A percentile compares a stretch with the other conserved stretches of the same genome.
These are phyloP conservation scores for Fusarium humuli DNA, from an alignment of 2,329 filamentous ascomycete species.

Conservation along the genomic window DNA sequence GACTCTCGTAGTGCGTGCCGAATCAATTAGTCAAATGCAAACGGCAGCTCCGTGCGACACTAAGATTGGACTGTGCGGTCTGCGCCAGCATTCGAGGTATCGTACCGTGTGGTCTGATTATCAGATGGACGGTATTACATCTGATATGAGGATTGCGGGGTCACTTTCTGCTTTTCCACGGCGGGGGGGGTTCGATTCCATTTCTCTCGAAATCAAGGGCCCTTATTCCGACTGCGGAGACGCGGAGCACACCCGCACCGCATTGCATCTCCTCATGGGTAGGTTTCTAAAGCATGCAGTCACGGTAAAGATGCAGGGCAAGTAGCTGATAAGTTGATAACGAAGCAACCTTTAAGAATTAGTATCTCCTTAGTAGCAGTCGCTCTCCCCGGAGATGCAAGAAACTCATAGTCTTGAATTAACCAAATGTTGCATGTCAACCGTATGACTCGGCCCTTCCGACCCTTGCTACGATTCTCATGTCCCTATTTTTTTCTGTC, in stretches of 20 bases:
- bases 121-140: slow-evolving; percentile 38
- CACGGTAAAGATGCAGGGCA: not conserved
- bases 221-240: slow-evolving; percentile 47
- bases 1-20: slow-evolving; percentile 23
- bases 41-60: slow-evolving; percentile 21
- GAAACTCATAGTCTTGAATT: slow-evolving; percentile 23
- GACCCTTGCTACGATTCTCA: not conserved
- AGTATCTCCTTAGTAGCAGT: not conserved
- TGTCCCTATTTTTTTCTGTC: not conserved
- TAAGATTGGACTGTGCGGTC: slow-evolving; percentile 34
- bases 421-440: slow-evolving; percentile 36
- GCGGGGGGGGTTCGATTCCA: slow-evolving; percentile 34
- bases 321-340: slow-evolving; percentile 32
- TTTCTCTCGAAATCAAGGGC: slow-evolving; percentile 26
- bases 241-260: slow-evolving; percentile 41
- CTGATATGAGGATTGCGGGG: slow-evolving; percentile 46
- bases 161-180: slow-evolving; percentile 46
- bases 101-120: slow-evolving; percentile 30
- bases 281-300: slow-evolving; percentile 21
- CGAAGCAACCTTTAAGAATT: slow-evolving; percentile 18
- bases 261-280: slow-evolving; percentile 34
- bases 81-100: not conserved
- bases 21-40: slow-evolving; percentile 47
- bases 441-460: slow-evolving; percentile 38
- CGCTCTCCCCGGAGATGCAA: slow-evolving; percentile 42